Base-by-base conservation (phyloP, 2,329 filamentous ascomycete species). In the Fusarium scirpi region DNA sequence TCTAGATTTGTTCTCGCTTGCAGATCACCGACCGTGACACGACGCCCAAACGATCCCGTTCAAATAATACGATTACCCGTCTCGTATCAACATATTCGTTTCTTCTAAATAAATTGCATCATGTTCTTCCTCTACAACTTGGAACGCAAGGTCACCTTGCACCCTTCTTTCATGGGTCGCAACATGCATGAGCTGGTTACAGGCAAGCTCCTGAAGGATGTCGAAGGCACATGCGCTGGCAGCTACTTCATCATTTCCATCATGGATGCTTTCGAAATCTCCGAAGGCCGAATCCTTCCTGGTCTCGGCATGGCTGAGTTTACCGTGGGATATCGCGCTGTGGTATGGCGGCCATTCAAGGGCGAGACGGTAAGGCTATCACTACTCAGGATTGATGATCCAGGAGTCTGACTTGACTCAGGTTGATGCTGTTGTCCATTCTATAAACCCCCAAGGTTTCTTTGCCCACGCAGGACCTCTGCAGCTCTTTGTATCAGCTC, bases 111-210 rank as follows among this genome's bases (percentile, higher is more conserved):
- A 32, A 53, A 46, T 43, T 60, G 62, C 69, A 62, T 51, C 75
- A 99, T 99, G 96, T 99, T 98, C 83, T 99, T 99, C 85, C 92
- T 99, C 72, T 94, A 97, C 83, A 95, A 97, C 79, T 91, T 98
- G 82, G 94, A 97, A 84, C 94, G 95, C 79, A 92, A 93, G 78
- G 94, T 98, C 77, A 94, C 94, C 74, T 89, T 99, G 77, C 96
- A 99, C 79, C 96, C 96, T 29, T 98, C 95, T 15, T 99, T 97
- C 84, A 98, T 99, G 79, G 94, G 94, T 62, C 91, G 93, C 69
- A 94, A 96, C 79, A 97, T 98, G 85, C 91, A 95, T 76, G 92
- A 97, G 74, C 91, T 97, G 76, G 92, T 99, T 43, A 95, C 92
- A 54, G 91, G 92, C 74, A 94, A 95, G 81, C 89, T 99, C 29